Base-by-base conservation (phyloP, 345 rosid genomes). In the Rhodamnia argentea region DNA sequence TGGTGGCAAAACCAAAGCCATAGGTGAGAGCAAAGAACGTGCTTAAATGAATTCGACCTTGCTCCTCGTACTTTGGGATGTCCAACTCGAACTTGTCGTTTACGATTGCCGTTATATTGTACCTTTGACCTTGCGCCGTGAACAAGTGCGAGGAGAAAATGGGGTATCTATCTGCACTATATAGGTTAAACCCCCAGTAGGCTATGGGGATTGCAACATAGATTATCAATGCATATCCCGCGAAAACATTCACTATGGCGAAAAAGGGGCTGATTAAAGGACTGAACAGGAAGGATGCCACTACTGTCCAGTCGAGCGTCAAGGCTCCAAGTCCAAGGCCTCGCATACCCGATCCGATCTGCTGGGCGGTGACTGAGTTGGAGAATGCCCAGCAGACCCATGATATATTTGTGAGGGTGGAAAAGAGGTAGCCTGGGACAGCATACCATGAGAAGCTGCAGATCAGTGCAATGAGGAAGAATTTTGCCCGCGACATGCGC, bases 351-450 rank as follows among this genome's bases (percentile, higher is more conserved):
- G 99, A 94, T 62, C 99, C 99, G 13, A 95, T 83, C 85, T 96
- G 97, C 83, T 96, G 98, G 75, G 98, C 96, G 1, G 97, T 94
- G 85, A 94, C 94, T 24, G 97, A 96, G 89, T 91, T 91, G 53
- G 98, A 88, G 87, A 95, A 96, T 47, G 85, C 93, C 98, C 98
- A 96, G 90, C 98, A 95, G n/a, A 95, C 53, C 98, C 98, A 96
- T 83, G 98, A 96, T 87, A 96, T 91, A 92, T 92, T 94, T 59
- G 96, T 88, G 55, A 95, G 94, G 85, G 99, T 94, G 27, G 96
- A 76, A 90, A 96, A 92, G 81, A 96, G 94, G 90, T 91, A 94
- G 23, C 99, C 99, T 5, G 99, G 99, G 83, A 94, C 91, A 60
- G 90, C 11, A 85, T 91, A 91, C 98, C 98, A 96, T 76, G 90